Evolutionary conservation across 345 rosid genomes (phyloP).

Genomic region (Garcia nutans): DNA sequence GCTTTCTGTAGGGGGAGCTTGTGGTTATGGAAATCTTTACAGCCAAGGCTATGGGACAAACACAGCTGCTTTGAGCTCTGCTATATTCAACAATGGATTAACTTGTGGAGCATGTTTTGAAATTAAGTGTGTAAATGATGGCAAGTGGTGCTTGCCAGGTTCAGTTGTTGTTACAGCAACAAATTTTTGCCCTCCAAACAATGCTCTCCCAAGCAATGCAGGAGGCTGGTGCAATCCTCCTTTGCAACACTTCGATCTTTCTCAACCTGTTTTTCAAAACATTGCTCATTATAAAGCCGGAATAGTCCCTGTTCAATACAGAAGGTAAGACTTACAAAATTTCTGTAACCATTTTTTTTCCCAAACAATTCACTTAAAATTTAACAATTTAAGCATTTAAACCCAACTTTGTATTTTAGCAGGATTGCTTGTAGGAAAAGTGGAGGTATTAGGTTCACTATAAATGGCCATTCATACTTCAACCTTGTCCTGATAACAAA

Average conservation of each 20-base stretch:
- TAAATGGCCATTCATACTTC: slow-evolving; percentile 32
- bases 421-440: slow-evolving; percentile 25
- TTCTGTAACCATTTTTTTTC: neutral
- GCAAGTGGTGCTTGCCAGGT: slow-evolving; percentile 28
- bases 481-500: slow-evolving; percentile 27
- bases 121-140: slow-evolving; percentile 27
- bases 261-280: slow-evolving; percentile 30
- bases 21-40: slow-evolving; percentile 30
- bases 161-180: slow-evolving; percentile 28
- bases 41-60: slow-evolving; percentile 30
- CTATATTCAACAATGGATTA: slow-evolving; percentile 27
- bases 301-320: slow-evolving; percentile 26
- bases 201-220: slow-evolving; percentile 21
- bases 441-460: slow-evolving; percentile 29
- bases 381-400: neutral
- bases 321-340: slow-evolving; percentile 7
- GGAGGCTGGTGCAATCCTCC: slow-evolving; percentile 38
- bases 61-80: slow-evolving; percentile 33
- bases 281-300: slow-evolving; percentile 32
- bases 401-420: neutral
- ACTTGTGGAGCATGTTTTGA: slow-evolving; percentile 32
- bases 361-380: neutral
- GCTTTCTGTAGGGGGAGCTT: slow-evolving; percentile 25
- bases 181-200: slow-evolving; percentile 35
- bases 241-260: slow-evolving; percentile 28